These are phyloP conservation scores for Hibiscus trionum DNA, from an alignment of 345 rosid species.

Conservation along the genomic window DNA sequence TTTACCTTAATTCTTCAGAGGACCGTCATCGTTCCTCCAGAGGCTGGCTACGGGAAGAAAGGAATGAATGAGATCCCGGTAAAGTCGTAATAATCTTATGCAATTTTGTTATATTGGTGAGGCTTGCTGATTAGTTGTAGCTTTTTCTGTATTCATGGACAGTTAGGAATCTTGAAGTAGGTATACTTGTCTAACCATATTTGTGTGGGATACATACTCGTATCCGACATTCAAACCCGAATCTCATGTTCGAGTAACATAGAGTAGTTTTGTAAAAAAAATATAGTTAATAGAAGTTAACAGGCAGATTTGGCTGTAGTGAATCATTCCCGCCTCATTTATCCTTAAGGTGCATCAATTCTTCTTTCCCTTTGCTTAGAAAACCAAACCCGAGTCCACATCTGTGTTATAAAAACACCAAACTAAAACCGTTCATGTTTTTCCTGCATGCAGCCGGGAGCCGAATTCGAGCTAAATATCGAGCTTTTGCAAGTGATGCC, in stretches of 20 bases:
- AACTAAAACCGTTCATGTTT: background rate
- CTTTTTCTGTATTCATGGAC: too few relatives aligned
- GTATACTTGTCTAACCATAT: too few relatives aligned
- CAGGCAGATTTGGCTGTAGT: background rate
- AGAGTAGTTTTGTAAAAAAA: background rate
- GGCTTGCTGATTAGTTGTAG: background rate
- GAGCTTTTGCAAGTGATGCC: constrained; percentile 68
- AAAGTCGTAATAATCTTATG: constrained; percentile 5
- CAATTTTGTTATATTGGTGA: background rate
- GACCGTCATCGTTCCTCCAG: constrained; percentile 79
- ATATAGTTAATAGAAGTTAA: background rate
- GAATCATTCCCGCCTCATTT: background rate
- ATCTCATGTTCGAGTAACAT: too few relatives aligned
- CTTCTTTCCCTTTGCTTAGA: background rate
- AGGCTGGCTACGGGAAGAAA: constrained; percentile 67
- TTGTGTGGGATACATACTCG: too few relatives aligned
- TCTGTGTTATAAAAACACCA: background rate
- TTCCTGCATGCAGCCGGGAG: constrained; percentile 57
- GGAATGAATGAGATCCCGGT: constrained; percentile 96
- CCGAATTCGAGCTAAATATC: constrained; percentile 64
- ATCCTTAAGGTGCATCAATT: too few relatives aligned
- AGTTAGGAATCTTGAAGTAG: too few relatives aligned
- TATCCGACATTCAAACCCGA: too few relatives aligned
- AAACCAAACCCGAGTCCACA: background rate
- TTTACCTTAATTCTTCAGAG: constrained; percentile 39